phyloP scores from a whole-genome alignment of 2,329 filamentous ascomycete genomes.

The Samsoniella hepiali region DNA sequence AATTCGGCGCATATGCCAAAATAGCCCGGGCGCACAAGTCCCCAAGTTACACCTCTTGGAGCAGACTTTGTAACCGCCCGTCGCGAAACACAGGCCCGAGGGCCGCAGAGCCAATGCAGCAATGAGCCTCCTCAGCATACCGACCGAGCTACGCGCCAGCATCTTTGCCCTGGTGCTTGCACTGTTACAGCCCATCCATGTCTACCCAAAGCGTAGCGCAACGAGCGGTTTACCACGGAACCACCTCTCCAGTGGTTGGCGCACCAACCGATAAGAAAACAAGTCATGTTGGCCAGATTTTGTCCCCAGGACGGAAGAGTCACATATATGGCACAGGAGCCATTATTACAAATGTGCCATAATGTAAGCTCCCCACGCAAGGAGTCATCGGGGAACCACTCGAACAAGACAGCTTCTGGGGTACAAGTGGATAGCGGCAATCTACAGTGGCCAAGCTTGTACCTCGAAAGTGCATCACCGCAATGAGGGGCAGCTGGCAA shows the following conservation, averaged over 20 bases:
- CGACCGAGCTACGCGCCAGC: not conserved
- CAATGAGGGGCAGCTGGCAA: constrained; percentile 14
- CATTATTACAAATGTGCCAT: not conserved
- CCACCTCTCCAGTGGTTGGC: not conserved
- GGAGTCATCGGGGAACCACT: not conserved
- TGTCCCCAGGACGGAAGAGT: not conserved
- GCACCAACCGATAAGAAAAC: not conserved
- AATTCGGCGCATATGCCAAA: no score
- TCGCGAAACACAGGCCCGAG: no score
- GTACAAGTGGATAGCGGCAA: constrained; percentile 7
- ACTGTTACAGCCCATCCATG: not conserved
- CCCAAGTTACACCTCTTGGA: no score
- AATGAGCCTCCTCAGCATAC: not conserved
- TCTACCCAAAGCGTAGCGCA: not conserved
- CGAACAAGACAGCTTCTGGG: not conserved
- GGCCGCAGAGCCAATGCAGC: not conserved
- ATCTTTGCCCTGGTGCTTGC: not conserved
- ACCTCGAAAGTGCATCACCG: not conserved
- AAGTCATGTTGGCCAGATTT: not conserved
- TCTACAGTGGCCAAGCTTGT: not conserved
- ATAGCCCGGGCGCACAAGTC: no score
- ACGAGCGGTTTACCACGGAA: not conserved
- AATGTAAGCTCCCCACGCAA: not conserved
- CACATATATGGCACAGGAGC: no score
- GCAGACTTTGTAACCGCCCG: no score